Evolutionary conservation across 441 rosid species (phyloP).

Genomic region (Biscutella laevigata): DNA sequence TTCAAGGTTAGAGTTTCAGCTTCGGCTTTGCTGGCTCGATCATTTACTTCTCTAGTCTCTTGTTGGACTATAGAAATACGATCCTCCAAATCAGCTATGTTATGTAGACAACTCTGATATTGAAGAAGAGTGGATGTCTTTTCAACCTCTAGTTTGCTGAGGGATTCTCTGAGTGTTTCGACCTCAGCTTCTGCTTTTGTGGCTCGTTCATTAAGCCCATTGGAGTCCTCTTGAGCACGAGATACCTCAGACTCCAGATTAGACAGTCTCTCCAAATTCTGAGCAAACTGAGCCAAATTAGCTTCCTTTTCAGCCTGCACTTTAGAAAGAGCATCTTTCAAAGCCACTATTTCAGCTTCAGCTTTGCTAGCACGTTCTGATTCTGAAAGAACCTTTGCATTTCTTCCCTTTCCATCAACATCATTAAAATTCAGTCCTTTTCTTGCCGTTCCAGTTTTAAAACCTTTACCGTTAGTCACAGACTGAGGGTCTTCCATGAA

Average conservation of each 20-base stretch:
- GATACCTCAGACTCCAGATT: slow-evolving; percentile 65
- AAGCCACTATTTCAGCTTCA: slow-evolving; percentile 62
- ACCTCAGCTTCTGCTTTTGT: slow-evolving; percentile 70
- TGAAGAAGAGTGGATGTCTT: slow-evolving; percentile 51
- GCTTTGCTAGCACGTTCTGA: slow-evolving; percentile 61
- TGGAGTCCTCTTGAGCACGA: slow-evolving; percentile 57
- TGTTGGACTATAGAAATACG: slow-evolving; percentile 41
- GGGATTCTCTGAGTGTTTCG: slow-evolving; percentile 51
- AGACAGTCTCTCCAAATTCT: slow-evolving; percentile 59
- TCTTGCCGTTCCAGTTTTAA: slow-evolving; percentile 42
- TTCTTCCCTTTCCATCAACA: slow-evolving; percentile 40
- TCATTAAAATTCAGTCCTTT: slow-evolving; percentile 63
- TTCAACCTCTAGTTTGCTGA: slow-evolving; percentile 47
- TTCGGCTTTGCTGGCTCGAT: slow-evolving; percentile 57
- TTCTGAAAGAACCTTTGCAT: slow-evolving; percentile 40
- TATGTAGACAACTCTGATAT: slow-evolving; percentile 63
- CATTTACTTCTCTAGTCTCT: slow-evolving; percentile 48
- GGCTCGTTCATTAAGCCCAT: slow-evolving; percentile 51
- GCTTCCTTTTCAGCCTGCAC: slow-evolving; percentile 89
- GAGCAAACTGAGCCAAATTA: slow-evolving; percentile 54
- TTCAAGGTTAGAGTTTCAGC: slow-evolving; percentile 41
- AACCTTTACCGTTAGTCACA: slow-evolving; percentile 37
- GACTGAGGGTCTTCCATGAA: slow-evolving; percentile 53
- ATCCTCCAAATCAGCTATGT: slow-evolving; percentile 54
- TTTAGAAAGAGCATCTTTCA: slow-evolving; percentile 64